Conservation (phyloP, 2,329 filamentous ascomycete species). For the Cryphonectria parasitica region DNA sequence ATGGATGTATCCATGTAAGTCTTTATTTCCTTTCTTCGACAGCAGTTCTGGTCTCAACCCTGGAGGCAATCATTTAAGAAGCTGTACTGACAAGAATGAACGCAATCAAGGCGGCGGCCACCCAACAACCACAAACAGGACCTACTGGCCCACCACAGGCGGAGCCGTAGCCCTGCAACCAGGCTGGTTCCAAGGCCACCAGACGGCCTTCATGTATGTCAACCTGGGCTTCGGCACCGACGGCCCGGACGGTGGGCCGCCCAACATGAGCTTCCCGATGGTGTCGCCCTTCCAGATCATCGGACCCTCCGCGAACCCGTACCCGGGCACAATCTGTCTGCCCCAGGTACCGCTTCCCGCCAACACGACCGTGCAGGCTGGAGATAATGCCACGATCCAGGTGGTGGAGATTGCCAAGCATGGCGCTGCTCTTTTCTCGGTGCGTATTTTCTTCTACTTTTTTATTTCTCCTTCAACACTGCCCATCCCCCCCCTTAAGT, state of each 20-base stretch:
- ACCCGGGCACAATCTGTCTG: slow-evolving; percentile 85
- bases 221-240: slow-evolving; percentile 84
- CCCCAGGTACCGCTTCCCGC: slow-evolving; percentile 84
- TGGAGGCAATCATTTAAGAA: no score
- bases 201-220: slow-evolving; percentile 81
- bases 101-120: slow-evolving; percentile 77
- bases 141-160: slow-evolving; percentile 86
- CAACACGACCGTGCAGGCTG: slow-evolving; percentile 70
- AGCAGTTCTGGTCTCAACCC: no score
- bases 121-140: slow-evolving; percentile 76
- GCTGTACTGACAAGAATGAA: slow-evolving; percentile 2
- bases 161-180: slow-evolving; percentile 91
- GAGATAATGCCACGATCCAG: slow-evolving; percentile 92
- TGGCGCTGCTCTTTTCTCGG: slow-evolving; percentile 80
- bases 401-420: slow-evolving; percentile 82
- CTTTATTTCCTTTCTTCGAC: neutral
- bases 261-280: slow-evolving; percentile 88
- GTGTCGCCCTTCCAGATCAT: slow-evolving; percentile 79
- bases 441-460: slow-evolving; percentile 45
- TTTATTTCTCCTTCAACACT: neutral
- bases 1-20: slow-evolving; percentile 92
- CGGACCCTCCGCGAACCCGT: slow-evolving; percentile 82
- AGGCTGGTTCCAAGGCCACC: slow-evolving; percentile 93
- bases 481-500: no score
- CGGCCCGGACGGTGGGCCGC: slow-evolving; percentile 66